A percentile compares a stretch with the other conserved stretches of the same genome.
Conservation (phyloP, 75 land plant genomes). For the Gnetum montanum region DNA sequence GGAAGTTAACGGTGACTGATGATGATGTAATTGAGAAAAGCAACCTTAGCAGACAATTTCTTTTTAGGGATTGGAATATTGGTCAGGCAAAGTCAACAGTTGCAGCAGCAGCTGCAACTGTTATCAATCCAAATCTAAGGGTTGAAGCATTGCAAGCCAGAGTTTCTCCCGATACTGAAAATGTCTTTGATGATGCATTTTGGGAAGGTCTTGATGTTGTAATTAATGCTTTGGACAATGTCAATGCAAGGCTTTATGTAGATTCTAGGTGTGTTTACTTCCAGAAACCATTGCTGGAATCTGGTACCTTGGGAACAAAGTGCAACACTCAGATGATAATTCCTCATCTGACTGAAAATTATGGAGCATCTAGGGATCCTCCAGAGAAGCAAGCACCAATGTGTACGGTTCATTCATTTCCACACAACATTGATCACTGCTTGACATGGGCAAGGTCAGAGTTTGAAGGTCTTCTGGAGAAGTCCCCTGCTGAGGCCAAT, state of each 20-base stretch:
- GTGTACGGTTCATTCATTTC: constrained; percentile 96
- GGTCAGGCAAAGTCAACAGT: constrained; percentile 89
- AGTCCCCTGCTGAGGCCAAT: constrained; percentile 82
- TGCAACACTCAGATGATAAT: constrained; percentile 98
- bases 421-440: constrained; percentile 91
- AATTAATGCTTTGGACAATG: constrained; percentile 86
- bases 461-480: constrained; percentile 89
- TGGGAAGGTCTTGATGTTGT: constrained; percentile 78
- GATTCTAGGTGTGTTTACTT: constrained; percentile 84
- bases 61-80: constrained; percentile 89
- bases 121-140: constrained; percentile 50
- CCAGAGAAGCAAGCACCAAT: constrained; percentile 98
- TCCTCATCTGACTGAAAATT: constrained; percentile 91
- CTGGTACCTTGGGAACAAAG: constrained; percentile 81
- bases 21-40: constrained; percentile 98
- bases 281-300: constrained; percentile 88
- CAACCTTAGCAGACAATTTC: constrained; percentile 87
- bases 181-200: constrained; percentile 79
- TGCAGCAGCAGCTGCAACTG: constrained; percentile 71
- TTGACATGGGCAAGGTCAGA: constrained; percentile 93
- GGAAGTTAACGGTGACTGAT: constrained; percentile 90
- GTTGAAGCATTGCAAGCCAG: constrained; percentile 83
- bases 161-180: constrained; percentile 77
- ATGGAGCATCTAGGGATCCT: constrained; percentile 95
- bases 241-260: constrained; percentile 82